Evolutionary conservation across 2,329 filamentous ascomycete genomes (phyloP).

Genomic region (Leptographium flavum): DNA sequence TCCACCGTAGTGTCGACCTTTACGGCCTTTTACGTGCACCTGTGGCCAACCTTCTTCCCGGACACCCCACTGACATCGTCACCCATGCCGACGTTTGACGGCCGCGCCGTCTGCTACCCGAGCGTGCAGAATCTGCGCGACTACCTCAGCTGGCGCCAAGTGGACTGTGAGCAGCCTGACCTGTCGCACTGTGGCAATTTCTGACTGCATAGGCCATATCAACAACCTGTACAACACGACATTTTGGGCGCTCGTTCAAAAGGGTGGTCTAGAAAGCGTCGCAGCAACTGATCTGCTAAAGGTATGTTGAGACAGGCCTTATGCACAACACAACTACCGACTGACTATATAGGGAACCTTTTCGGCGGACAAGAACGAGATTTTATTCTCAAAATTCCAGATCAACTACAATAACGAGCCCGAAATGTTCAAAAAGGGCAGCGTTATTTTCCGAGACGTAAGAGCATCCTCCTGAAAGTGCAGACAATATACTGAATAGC

Average conservation of each 20-base stretch:
- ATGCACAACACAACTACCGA: too few species aligned
- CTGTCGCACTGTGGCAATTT: not conserved
- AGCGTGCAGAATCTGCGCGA: slow-evolving; percentile 70
- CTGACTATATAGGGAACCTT: slow-evolving; percentile 53
- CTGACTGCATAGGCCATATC: slow-evolving; percentile 56
- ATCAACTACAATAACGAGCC: slow-evolving; percentile 98
- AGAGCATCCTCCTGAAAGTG: too few species aligned
- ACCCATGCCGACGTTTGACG: slow-evolving; percentile 81
- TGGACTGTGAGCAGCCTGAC: slow-evolving; percentile 57
- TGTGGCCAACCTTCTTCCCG: slow-evolving; percentile 66
- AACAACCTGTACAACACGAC: slow-evolving; percentile 98
- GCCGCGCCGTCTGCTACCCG: slow-evolving; percentile 80
- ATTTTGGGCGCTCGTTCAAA: slow-evolving; percentile 78
- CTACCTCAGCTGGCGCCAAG: slow-evolving; percentile 95
- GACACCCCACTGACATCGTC: slow-evolving; percentile 55
- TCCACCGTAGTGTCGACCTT: slow-evolving; percentile 89
- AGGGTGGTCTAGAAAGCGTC: slow-evolving; percentile 43
- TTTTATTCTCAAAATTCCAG: slow-evolving; percentile 72
- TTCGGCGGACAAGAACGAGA: slow-evolving; percentile 86
- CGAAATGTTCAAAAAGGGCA: slow-evolving; percentile 87
- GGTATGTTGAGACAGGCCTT: slow-evolving; percentile 26
- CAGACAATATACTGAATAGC: not conserved
- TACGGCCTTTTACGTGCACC: slow-evolving; percentile 74
- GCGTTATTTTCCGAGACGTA: slow-evolving; percentile 73
- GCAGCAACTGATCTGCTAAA: slow-evolving; percentile 72